These are phyloP conservation scores for Protomyces inundatus DNA, from an alignment of 1,139 yeast genomes.

Conservation along the genomic window DNA sequence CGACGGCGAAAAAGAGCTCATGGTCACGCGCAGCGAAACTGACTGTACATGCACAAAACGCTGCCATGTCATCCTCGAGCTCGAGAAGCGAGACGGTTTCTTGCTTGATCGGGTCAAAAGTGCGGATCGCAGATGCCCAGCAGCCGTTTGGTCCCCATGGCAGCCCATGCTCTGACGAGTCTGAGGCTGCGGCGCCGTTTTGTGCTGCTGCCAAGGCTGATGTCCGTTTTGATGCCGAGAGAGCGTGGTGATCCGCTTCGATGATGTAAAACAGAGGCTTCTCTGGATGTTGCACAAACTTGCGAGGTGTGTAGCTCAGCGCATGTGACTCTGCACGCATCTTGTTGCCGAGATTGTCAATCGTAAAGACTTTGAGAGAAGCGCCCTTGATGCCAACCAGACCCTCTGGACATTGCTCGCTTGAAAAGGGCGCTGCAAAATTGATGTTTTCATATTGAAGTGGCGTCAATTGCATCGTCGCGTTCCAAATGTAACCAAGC, in stretches of 20 bases:
- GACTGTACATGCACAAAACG: constrained; percentile 41
- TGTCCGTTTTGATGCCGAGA: constrained; percentile 33
- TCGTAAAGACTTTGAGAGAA: constrained; percentile 53
- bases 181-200: constrained; percentile 37
- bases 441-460: constrained; percentile 39
- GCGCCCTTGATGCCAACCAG: constrained; percentile 57
- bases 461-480: constrained; percentile 37
- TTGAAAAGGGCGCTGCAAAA: constrained; percentile 51
- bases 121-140: constrained; percentile 56
- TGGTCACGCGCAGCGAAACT: constrained; percentile 41
- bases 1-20: constrained; percentile 46
- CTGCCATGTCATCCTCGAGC: constrained; percentile 45
- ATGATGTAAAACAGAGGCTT: constrained; percentile 41
- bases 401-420: constrained; percentile 59
- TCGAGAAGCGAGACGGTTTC: constrained; percentile 45
- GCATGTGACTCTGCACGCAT: constrained; percentile 45
- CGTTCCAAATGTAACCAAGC: constrained; percentile 40
- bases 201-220: constrained; percentile 22
- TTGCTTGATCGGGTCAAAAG: constrained; percentile 43
- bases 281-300: constrained; percentile 40
- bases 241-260: constrained; percentile 47
- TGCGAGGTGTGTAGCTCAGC: constrained; percentile 53
- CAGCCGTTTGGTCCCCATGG: constrained; percentile 31
- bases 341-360: constrained; percentile 52
- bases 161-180: constrained; percentile 46